Conservation (phyloP, 2,329 filamentous ascomycete species). For the Colletotrichum musae region DNA sequence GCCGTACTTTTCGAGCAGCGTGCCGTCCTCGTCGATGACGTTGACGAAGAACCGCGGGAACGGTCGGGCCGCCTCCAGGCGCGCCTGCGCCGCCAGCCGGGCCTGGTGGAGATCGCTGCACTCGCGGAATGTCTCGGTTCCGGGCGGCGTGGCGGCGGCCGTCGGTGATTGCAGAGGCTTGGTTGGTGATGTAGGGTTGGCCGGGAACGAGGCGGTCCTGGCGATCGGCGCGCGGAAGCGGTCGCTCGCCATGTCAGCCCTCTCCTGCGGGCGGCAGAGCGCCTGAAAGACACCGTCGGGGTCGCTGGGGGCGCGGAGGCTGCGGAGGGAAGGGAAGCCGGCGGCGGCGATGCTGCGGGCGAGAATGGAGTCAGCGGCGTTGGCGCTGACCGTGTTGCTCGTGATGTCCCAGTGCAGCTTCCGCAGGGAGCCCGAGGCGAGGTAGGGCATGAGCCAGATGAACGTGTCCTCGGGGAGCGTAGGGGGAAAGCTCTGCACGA, state of each 20-base stretch:
- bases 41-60: conserved; percentile 71
- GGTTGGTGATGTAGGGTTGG: conserved; percentile 45
- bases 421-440: conserved; percentile 68
- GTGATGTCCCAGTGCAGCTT: conserved; percentile 77
- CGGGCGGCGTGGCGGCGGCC: conserved; percentile 50
- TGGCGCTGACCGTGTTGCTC: conserved; percentile 59
- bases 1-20: conserved; percentile 65
- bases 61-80: conserved; percentile 71
- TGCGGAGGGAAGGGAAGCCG: conserved; percentile 74
- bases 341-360: conserved; percentile 72
- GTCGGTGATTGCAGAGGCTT: conserved; percentile 54
- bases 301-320: conserved; percentile 77
- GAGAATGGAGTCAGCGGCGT: conserved; percentile 72
- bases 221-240: conserved; percentile 54
- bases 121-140: conserved; percentile 44
- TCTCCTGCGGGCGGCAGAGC: conserved; percentile 75
- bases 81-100: conserved; percentile 75
- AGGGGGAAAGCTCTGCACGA: conserved; percentile 70
- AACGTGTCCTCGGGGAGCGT: conserved; percentile 68
- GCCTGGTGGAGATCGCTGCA: conserved; percentile 65
- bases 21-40: conserved; percentile 68
- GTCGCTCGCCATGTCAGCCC: conserved; percentile 66
- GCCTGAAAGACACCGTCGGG: conserved; percentile 78
- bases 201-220: conserved; percentile 33
- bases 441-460: conserved; percentile 75